These are phyloP conservation scores for Isabelozyma gotoi DNA, from an alignment of 805 yeast genomes.

Conservation along the genomic window DNA sequence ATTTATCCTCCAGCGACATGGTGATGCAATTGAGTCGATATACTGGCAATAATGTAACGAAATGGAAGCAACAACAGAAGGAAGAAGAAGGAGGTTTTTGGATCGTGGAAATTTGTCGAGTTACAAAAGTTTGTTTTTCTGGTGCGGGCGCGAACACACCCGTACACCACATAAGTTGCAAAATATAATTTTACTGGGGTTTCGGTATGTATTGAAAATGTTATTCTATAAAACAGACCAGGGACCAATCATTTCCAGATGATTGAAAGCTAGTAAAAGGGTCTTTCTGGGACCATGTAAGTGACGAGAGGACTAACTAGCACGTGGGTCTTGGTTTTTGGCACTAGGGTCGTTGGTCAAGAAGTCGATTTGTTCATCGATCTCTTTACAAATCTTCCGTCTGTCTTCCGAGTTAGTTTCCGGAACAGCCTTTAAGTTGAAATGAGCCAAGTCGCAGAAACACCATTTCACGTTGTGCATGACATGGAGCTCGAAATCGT, in stretches of 20 bases:
- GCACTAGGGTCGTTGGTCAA: constrained; percentile 6
- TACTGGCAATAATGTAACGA: background rate
- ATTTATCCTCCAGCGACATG: constrained; percentile 33
- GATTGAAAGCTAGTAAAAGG: too few relatives aligned
- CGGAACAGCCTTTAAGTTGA: constrained; percentile 22
- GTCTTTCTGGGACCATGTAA: too few relatives aligned
- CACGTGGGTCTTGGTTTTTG: too few relatives aligned
- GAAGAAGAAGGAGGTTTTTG: background rate
- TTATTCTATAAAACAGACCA: too few relatives aligned
- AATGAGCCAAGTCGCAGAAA: constrained; percentile 23
- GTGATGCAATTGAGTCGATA: too few relatives aligned
- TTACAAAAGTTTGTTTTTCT: background rate
- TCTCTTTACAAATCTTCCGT: constrained; percentile 20
- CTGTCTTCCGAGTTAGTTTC: constrained; percentile 17
- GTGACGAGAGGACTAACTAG: too few relatives aligned
- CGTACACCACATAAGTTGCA: background rate
- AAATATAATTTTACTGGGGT: too few relatives aligned
- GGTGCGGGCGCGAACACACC: background rate
- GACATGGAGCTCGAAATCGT: constrained; percentile 29
- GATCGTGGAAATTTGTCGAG: background rate
- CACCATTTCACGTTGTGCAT: constrained; percentile 26
- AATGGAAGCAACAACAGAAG: background rate
- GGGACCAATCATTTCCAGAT: too few relatives aligned
- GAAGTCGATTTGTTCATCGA: constrained; percentile 22
- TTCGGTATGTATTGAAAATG: too few relatives aligned